Conservation (phyloP, 495 filamentous ascomycete genomes). For the Bryoglossum gracile region DNA sequence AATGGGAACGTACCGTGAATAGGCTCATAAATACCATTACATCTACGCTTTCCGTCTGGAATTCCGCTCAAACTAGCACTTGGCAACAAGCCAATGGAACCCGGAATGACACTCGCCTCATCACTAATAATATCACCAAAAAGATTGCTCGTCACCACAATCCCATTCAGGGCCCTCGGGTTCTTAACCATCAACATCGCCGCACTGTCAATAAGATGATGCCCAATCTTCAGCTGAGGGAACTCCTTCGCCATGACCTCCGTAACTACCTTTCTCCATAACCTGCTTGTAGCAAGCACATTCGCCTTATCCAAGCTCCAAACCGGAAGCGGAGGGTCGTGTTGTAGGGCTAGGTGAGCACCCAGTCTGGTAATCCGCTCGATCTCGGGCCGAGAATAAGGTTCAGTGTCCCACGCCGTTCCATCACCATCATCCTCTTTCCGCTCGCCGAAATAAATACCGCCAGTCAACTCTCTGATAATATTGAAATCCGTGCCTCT, state of each 20-base stretch:
- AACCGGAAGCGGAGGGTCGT: slow-evolving; percentile 73
- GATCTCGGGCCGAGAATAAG: slow-evolving; percentile 81
- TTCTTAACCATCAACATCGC: slow-evolving; percentile 98
- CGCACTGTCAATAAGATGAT: slow-evolving; percentile 92
- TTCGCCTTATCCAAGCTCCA: slow-evolving; percentile 96
- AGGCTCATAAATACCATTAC: slow-evolving; percentile 92
- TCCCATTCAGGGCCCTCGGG: slow-evolving; percentile 81
- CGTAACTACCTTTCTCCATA: slow-evolving; percentile 85
- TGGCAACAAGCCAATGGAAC: slow-evolving; percentile 81
- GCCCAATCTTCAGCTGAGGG: slow-evolving; percentile 73
- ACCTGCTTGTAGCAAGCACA: slow-evolving; percentile 79
- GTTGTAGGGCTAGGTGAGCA: slow-evolving; percentile 71
- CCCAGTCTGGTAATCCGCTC: slow-evolving; percentile 83
- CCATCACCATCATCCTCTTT: slow-evolving; percentile 78
- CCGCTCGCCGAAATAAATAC: slow-evolving; percentile 95
- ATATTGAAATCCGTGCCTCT: slow-evolving; percentile 89
- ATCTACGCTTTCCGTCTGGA: slow-evolving; percentile 67
- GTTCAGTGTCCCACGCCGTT: slow-evolving; percentile 79
- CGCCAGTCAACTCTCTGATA: slow-evolving; percentile 88
- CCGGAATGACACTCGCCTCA: slow-evolving; percentile 94
- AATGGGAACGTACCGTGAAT: slow-evolving; percentile 68
- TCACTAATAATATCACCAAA: slow-evolving; percentile 97
- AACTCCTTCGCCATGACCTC: slow-evolving; percentile 83
- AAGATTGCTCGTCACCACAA: slow-evolving; percentile 89
- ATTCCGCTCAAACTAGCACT: slow-evolving; percentile 82